These are phyloP conservation scores for Apiospora marii DNA, from an alignment of 2,329 filamentous ascomycete genomes.

Conservation along the genomic window DNA sequence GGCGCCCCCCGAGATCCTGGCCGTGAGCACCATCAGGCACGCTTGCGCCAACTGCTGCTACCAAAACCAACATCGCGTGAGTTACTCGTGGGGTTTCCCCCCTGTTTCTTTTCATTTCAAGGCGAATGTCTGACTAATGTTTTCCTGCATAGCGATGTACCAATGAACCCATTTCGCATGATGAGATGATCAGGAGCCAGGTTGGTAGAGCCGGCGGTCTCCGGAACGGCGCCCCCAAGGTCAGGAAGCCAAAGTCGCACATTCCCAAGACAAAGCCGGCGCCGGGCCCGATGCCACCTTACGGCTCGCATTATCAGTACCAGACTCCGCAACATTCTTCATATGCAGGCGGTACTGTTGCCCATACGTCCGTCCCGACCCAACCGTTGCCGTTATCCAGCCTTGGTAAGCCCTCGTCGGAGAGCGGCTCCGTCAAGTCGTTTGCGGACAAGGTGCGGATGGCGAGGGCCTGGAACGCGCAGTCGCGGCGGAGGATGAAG, in stretches of 20 bases:
- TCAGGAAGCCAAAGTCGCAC: conserved; percentile 19
- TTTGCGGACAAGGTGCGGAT: conserved; percentile 38
- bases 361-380: background rate
- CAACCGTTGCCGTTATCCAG: background rate
- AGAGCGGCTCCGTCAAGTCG: conserved; percentile 25
- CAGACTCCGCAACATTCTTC: background rate
- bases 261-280: conserved; percentile 28
- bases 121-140: background rate
- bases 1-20: conserved; percentile 36
- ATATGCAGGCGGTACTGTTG: background rate
- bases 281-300: background rate
- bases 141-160: conserved; percentile 33
- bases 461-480: conserved; percentile 35
- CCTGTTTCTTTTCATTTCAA: too few relatives aligned
- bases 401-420: background rate
- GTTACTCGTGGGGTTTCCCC: background rate
- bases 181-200: conserved; percentile 33
- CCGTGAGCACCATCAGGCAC: conserved; percentile 35
- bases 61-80: conserved; percentile 37
- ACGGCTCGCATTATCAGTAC: background rate
- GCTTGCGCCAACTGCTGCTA: conserved; percentile 43
- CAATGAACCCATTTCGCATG: conserved; percentile 37
- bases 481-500: conserved; percentile 36
- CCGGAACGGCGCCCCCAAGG: conserved; percentile 26
- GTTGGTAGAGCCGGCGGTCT: conserved; percentile 28